phyloP scores from a whole-genome alignment of 1,284 basidiomycete species.

The Flammula alnicola region DNA sequence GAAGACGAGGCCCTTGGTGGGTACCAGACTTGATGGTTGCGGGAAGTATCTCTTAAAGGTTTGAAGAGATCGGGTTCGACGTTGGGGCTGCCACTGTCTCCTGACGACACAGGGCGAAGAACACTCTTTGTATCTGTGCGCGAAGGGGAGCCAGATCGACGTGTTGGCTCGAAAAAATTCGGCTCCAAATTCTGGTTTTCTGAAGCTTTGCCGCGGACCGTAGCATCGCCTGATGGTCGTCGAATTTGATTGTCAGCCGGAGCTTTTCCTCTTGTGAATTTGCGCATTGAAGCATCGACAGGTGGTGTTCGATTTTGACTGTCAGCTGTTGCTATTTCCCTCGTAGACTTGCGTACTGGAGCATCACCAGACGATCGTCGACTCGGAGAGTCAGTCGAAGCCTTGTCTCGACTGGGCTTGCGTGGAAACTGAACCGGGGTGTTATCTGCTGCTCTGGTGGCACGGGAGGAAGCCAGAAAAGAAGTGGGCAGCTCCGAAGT shows the following conservation, averaged over 20 bases:
- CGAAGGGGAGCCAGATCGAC: constrained; percentile 6
- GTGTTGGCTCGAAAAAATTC: constrained; percentile 12
- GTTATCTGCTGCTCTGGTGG: not conserved
- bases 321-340: too few relatives aligned
- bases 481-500: constrained; percentile 25
- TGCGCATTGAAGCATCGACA: not conserved
- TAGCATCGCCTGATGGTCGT: not conserved
- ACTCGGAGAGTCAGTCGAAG: not conserved
- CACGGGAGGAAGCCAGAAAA: constrained; percentile 21
- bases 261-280: not conserved
- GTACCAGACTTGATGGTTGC: constrained; percentile 43
- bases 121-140: constrained; percentile 1
- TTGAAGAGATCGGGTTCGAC: not conserved
- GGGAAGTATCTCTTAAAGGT: not conserved
- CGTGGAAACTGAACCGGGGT: not conserved
- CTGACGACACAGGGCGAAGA: too few relatives aligned
- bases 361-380: not conserved
- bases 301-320: too few relatives aligned
- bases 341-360: not conserved
- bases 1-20: constrained; percentile 42
- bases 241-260: not conserved
- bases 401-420: not conserved
- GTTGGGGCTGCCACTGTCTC: not conserved
- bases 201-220: not conserved
- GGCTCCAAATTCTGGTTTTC: constrained; percentile 12